Percentiles rank a stretch among this genome's conserved stretches.
Evolutionary conservation across 768 basidiomycete genomes (phyloP).

Genomic region (Boletus eberwhitei): DNA sequence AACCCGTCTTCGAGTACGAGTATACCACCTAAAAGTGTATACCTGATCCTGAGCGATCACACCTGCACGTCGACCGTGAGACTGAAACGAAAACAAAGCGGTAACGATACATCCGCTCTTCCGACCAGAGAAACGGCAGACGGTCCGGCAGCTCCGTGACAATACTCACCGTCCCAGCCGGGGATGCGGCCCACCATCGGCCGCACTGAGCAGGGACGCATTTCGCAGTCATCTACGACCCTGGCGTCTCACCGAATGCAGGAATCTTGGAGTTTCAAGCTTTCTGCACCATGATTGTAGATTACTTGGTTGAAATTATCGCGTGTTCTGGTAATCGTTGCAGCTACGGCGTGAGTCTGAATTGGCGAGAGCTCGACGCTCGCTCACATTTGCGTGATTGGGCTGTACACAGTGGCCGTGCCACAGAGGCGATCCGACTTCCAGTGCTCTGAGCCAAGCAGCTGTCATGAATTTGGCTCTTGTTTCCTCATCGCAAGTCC

Average conservation of each 20-base stretch:
- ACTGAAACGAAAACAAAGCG: not conserved
- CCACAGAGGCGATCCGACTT: not conserved
- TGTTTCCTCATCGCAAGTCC: not conserved
- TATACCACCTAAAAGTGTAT: conserved; percentile 6
- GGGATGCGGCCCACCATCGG: too few species aligned
- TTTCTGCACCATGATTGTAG: not conserved
- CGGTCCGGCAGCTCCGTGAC: not conserved
- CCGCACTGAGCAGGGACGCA: too few species aligned
- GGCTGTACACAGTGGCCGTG: conserved; percentile 8
- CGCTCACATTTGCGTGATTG: not conserved
- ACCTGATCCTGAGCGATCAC: not conserved
- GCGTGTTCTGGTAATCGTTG: not conserved
- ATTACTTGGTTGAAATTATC: not conserved
- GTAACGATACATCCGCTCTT: too few species aligned
- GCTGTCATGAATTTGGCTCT: not conserved
- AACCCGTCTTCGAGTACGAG: not conserved
- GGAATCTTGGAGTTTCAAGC: not conserved
- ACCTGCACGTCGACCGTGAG: not conserved
- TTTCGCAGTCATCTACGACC: too few species aligned
- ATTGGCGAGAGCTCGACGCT: not conserved
- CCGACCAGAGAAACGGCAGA: too few species aligned
- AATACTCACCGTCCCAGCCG: too few species aligned
- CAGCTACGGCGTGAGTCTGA: not conserved
- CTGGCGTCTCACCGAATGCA: not conserved
- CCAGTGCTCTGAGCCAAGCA: not conserved